These are phyloP conservation scores for Rhodosorus marinus DNA, from an alignment of 23 red algal species.

Conservation along the genomic window DNA sequence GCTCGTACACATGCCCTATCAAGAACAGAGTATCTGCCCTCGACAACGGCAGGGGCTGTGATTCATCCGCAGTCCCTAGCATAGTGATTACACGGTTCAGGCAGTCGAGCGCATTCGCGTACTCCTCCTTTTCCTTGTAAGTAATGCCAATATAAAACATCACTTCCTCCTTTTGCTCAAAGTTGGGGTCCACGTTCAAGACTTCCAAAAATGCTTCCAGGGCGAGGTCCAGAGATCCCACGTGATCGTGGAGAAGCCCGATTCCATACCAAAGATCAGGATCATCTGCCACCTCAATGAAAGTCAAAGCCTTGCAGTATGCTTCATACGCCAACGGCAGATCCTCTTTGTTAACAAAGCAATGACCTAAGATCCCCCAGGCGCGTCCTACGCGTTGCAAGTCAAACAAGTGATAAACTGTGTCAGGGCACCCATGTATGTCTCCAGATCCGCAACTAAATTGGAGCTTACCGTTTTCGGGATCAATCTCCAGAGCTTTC, in stretches of 20 bases:
- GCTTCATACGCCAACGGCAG: conserved; percentile 32
- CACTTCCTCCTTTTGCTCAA: conserved; percentile 20
- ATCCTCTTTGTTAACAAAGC: conserved; percentile 26
- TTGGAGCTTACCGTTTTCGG: conserved; percentile 42
- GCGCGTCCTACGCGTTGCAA: no score
- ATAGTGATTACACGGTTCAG: conserved; percentile 40
- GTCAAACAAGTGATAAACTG: no score
- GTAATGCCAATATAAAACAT: conserved; percentile 33
- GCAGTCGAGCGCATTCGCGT: conserved; percentile 19
- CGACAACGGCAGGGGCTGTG: conserved; percentile 18
- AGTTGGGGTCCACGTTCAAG: conserved; percentile 14
- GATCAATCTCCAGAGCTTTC: conserved; percentile 15
- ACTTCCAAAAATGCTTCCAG: conserved; percentile 18
- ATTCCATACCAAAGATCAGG: conserved; percentile 46
- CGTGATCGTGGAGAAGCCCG: conserved; percentile 29
- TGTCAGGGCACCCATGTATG: no score
- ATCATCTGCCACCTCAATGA: conserved; percentile 7
- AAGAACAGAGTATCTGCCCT: conserved; percentile 57
- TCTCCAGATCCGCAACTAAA: no score
- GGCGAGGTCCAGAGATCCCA: conserved; percentile 17
- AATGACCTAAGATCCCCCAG: conserved; percentile 11
- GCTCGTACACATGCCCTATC: conserved; percentile 70
- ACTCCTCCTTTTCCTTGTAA: conserved; percentile 28
- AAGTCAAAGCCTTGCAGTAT: conserved; percentile 30
- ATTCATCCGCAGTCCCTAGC: conserved; percentile 11